Percentiles rank a stretch among this genome's conserved stretches.
Evolutionary conservation across 2,329 filamentous ascomycete genomes (phyloP).

Genomic region (Biscogniauxia mediterranea): DNA sequence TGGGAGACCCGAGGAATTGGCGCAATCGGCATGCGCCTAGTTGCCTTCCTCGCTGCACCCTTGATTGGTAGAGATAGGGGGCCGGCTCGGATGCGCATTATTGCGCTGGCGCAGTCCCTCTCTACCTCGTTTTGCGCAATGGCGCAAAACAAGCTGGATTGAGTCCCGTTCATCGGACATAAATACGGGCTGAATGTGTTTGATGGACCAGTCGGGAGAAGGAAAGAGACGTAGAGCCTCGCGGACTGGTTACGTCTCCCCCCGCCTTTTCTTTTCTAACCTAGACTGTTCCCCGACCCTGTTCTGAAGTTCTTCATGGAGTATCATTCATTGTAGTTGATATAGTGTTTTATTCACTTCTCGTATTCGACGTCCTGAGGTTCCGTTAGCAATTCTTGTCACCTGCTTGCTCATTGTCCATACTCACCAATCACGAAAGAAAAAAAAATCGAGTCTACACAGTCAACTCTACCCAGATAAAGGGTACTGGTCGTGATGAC

Average conservation of each 20-base stretch:
- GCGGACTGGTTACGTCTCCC: conserved; percentile 4
- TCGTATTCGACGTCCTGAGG: neutral
- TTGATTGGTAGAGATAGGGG: conserved; percentile 22
- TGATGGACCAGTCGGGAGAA: conserved; percentile 2
- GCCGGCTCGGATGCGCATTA: neutral
- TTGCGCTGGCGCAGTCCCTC: conserved; percentile 10
- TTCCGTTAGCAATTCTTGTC: neutral
- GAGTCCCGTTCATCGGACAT: conserved; percentile 5
- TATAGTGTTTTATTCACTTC: neutral
- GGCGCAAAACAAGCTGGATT: conserved; percentile 23
- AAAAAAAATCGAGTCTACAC: neutral
- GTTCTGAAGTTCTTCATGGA: conserved; percentile 1
- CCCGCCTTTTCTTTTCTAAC: conserved; percentile 1
- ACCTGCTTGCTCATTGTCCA: neutral
- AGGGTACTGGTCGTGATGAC: conserved; percentile 26
- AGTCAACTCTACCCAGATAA: neutral
- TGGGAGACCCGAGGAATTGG: conserved; percentile 13
- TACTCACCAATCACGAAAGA: conserved; percentile 1
- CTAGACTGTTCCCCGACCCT: neutral
- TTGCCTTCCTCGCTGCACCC: conserved; percentile 25
- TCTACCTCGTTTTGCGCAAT: conserved; percentile 28
- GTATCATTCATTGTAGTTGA: neutral
- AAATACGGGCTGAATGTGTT: conserved; percentile 12
- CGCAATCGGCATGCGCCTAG: conserved; percentile 16
- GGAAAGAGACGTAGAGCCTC: conserved; percentile 2